Conservation (phyloP, 306 rosid genomes). For the Acacia confusa region DNA sequence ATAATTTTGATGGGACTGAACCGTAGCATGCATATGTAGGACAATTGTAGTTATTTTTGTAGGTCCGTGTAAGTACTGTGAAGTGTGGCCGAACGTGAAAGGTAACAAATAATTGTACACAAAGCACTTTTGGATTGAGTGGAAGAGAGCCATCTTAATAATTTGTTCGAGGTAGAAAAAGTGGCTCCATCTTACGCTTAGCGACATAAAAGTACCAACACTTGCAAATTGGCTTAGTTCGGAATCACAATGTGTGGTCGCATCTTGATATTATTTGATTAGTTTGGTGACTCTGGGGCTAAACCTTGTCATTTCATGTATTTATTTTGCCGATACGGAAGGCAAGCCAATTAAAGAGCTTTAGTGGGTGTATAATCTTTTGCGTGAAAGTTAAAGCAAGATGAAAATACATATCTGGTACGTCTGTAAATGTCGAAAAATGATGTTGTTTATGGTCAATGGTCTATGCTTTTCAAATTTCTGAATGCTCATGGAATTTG, state of each 20-base stretch:
- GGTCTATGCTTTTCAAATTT: background rate
- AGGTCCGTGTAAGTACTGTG: background rate
- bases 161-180: background rate
- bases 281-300: background rate
- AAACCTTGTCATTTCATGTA: background rate
- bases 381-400: conserved; percentile 11
- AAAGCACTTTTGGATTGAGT: background rate
- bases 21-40: background rate
- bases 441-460: background rate
- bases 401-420: background rate
- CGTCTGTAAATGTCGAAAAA: too few relatives aligned
- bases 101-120: background rate
- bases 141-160: background rate
- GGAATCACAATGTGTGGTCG: background rate
- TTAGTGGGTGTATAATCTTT: background rate
- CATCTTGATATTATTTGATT: background rate
- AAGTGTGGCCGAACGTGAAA: background rate
- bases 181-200: background rate
- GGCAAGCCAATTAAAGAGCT: background rate
- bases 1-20: background rate
- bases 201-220: background rate
- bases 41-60: background rate
- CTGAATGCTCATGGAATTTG: background rate
- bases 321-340: conserved; percentile 2
- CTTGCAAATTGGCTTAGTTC: background rate